These are phyloP conservation scores for Physcomitrellopsis africana DNA, from an alignment of 225 moss, liverwort and hornwort species.

Conservation along the genomic window DNA sequence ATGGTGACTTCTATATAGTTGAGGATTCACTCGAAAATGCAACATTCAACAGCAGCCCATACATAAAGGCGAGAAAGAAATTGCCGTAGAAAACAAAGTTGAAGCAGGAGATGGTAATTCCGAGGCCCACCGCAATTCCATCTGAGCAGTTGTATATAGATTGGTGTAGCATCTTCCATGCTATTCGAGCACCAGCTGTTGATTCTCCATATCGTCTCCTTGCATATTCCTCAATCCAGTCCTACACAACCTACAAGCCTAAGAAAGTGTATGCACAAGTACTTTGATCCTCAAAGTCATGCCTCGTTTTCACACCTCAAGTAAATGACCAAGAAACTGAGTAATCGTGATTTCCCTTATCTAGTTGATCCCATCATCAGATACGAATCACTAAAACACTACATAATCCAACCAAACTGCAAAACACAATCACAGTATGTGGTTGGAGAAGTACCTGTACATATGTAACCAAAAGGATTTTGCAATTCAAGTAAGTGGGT, in stretches of 20 bases:
- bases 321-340: background rate
- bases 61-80: background rate
- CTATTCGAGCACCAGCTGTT: conserved; percentile 65
- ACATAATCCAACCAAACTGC: background rate
- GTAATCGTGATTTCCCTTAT: background rate
- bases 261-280: conserved; percentile 4
- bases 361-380: conserved; percentile 18
- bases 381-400: background rate
- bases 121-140: conserved; percentile 69
- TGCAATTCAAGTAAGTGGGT: background rate
- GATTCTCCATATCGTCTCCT: conserved; percentile 79
- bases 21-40: background rate
- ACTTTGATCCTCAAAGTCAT: conserved; percentile 3
- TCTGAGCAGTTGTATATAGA: conserved; percentile 88
- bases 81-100: background rate
- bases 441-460: background rate
- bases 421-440: background rate
- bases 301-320: conserved; percentile 20
- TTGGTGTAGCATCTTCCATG: conserved; percentile 75
- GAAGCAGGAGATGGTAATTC: background rate
- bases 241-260: conserved; percentile 46
- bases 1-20: conserved; percentile 9
- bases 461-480: background rate
- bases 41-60: conserved; percentile 7
- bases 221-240: conserved; percentile 76